Base-by-base conservation (phyloP, 2,329 filamentous ascomycete species). In the Aspergillus fischeri region DNA sequence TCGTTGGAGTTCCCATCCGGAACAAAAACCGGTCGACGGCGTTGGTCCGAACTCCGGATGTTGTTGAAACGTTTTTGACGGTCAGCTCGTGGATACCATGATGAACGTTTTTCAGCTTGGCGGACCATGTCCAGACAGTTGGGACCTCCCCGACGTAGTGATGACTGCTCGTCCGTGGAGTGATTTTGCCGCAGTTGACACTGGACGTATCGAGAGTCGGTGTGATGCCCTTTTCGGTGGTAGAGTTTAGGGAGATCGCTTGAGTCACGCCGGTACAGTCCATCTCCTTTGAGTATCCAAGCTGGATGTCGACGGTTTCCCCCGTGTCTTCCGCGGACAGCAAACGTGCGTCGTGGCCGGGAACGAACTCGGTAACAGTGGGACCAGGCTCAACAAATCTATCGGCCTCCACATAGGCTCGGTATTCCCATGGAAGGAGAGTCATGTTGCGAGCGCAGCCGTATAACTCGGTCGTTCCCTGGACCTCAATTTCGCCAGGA, bases 201-300 rank as follows among this genome's bases (percentile, higher is more conserved):
- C 42, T 45, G 42, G 42, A 28, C 51, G 24, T 51, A 41, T n/a
- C 77, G 17, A 86, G 58, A 1, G 67, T 70, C 2, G 81, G 77
- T 2, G 65, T 63, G 8, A 72, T 67, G 4, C 77, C 77, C 51
- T 69, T 72, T 21, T 80, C 75, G 0, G 82, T 84, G 1, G 75
- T 80, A 1, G 85, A 86, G 44, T 76, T 75, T 55, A 85, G 70
- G 0, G 71, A 72, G 25, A 88, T 76, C 3, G 74, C 75, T 2
- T 77, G 66, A 0, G 75, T 78, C 14, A 86, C 72, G 0, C 73
- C 75, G 11, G 78, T 72, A 67, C 85, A 88, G 62, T 83, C 75
- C 85, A 88, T 86, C 49, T 79, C 73, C 2, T 75, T 73, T 1
- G 83, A 86, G 67, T 86, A 88, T 41, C 82, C 78, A 2, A 88